Base-by-base conservation (phyloP, 2,329 filamentous ascomycete genomes). In the Graphium sp. region DNA sequence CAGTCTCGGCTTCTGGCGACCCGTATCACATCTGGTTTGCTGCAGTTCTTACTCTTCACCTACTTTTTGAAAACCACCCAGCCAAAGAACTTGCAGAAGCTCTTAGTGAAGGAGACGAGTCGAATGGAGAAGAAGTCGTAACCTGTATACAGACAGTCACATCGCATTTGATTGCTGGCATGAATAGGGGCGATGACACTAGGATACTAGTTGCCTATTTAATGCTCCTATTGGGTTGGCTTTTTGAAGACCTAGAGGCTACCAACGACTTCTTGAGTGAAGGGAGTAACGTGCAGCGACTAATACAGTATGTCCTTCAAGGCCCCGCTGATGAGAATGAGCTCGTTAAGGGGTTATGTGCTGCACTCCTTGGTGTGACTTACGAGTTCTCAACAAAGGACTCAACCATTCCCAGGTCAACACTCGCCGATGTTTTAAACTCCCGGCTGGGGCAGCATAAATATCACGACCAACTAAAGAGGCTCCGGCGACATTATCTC, bases 351-450 rank as follows among this genome's bases (percentile, higher is more conserved):
- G 89, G 89, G 2, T 62, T 98, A 9, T 83, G 79, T 46, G 78
- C 84, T 11, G 73, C 84, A 46, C 56, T 98, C 1, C 62, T 95
- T 2, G 89, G 87, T 7, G 75, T 91, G 13, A 66, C 89, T 5
- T 98, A 95, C 47, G 89, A 98, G 44, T 98, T 95, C 44, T 95
- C 87, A 7, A 94, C 87, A 1, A 93, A 92, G 46, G 89, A 98
- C 50, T 95, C 87, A 0, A 83, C 89, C 0, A 76, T 98, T 29
- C 70, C 87, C 5, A 68, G 89, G 35, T 63, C 73, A 15, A 85
- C 78, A 7, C 56, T 98, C 24, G 80, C 92, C 42, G 72, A 78
- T 15, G 66, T 94, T 17, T 59, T 98, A 20, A 62, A 70, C 17
- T 72, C 76, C 24, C 72, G 76, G 33, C 66, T 95, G 41, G 82